Evolutionary conservation across 1,284 basidiomycete genomes (phyloP).

Genomic region (Puccinia sorghi): DNA sequence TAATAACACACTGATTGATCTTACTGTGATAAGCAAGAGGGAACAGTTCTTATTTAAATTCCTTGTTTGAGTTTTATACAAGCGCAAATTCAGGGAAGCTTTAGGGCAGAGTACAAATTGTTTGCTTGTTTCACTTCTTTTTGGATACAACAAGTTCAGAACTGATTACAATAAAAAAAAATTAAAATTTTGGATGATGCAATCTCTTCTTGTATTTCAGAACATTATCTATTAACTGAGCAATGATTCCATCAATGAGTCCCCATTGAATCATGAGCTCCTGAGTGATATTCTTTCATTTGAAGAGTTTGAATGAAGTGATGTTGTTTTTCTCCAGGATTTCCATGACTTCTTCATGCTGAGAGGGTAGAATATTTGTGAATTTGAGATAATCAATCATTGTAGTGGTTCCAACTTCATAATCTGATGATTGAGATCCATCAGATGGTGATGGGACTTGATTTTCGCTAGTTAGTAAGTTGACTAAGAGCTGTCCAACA

Average conservation of each 20-base stretch:
- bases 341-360: too few species aligned
- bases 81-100: too few species aligned
- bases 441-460: not conserved
- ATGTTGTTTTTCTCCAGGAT: not conserved
- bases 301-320: not conserved
- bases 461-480: not conserved
- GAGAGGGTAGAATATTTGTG: not conserved
- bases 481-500: not conserved
- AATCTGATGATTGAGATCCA: not conserved
- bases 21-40: too few species aligned
- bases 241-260: not conserved
- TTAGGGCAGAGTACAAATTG: too few species aligned
- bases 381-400: not conserved
- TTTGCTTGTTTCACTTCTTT: too few species aligned
- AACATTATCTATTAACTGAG: not conserved
- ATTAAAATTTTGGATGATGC: not conserved
- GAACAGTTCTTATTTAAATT: too few species aligned
- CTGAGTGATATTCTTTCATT: not conserved
- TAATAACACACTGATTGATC: too few species aligned
- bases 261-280: not conserved
- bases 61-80: too few species aligned
- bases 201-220: not conserved
- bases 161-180: too few species aligned
- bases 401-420: not conserved
- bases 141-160: too few species aligned